Evolutionary conservation across 768 basidiomycete genomes (phyloP), one percentile per base, ranked within the genome.

Genomic region (Candolleomyces efflorescens): DNA sequence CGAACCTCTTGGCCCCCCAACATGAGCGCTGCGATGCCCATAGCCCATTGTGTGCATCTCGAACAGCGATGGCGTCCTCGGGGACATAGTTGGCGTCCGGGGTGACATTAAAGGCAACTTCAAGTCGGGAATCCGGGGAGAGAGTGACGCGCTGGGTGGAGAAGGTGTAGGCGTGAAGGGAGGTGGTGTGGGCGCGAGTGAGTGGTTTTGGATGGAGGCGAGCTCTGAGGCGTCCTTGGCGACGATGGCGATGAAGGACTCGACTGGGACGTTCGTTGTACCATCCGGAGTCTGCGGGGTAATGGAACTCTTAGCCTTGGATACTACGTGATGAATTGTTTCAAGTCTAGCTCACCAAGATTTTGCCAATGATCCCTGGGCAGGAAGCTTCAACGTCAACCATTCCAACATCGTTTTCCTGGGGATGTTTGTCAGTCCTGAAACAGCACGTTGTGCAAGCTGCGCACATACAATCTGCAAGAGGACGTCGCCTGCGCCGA

Each of bases 341-440:
- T 15, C 24, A 20, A 41, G 20, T 26, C 43, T 41, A 32, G 75
- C 89, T 54, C 66, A 94, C 94, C 65, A 99, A 64, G 62, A 98
- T 96, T 78, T 92, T 98, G 55, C 89, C 95, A 68, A 99, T 73
- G 15, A 98, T 73, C 62, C 97, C 97, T 65, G 98, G 95, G 27
- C 98, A 96, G 73, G 95, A 95, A 13, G 97, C 94, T 74, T 99
- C 97, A 6, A 99, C 96, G 70, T 99, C 97, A 67, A 98, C 97
- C 2, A 94, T 95, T 15, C 96, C 91, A 72, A 93, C 93, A 79
- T 94, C 92, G 44, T 92, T 94, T 80, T 94, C 92, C 92, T 94
- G 72, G 57, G 18, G 17, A 27, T 11, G 17, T 7, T n/a, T 13
- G 4, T 38, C 12, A 49, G n/a, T 41, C 15, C 20, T 26, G 41